These are phyloP conservation scores for Trichophyton mentagrophytes DNA, from an alignment of 2,329 filamentous ascomycete genomes.

Conservation along the genomic window DNA sequence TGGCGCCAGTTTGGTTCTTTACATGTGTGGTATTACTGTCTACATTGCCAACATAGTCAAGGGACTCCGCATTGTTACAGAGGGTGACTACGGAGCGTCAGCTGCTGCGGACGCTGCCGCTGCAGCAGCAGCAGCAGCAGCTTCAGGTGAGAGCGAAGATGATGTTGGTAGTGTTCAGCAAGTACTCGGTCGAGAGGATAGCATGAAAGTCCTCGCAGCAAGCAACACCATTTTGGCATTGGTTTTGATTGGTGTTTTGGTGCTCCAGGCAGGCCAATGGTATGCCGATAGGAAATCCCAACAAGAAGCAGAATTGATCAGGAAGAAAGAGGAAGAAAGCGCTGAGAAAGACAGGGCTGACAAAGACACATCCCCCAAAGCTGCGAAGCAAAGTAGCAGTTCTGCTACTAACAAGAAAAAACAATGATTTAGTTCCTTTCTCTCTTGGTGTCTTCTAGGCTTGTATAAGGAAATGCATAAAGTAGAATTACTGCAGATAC, in stretches of 20 bases:
- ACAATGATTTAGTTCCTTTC: conserved; percentile 14
- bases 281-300: conserved; percentile 91
- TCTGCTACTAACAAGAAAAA: conserved; percentile 19
- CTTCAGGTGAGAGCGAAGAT: conserved; percentile 20
- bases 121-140: neutral
- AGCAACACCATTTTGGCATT: conserved; percentile 94
- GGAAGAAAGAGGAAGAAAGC: conserved; percentile 41
- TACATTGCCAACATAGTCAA: conserved; percentile 96
- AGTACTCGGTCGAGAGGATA: conserved; percentile 72
- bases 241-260: conserved; percentile 78
- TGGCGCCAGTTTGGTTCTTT: conserved; percentile 57
- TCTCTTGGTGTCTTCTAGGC: neutral
- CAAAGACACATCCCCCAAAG: conserved; percentile 11
- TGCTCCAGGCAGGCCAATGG: conserved; percentile 94
- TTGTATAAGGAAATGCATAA: neutral
- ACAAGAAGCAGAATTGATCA: conserved; percentile 59
- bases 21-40: conserved; percentile 77
- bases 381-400: conserved; percentile 17
- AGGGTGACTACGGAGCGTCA: conserved; percentile 49
- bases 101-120: neutral
- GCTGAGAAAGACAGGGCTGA: conserved; percentile 15
- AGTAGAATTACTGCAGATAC: neutral
- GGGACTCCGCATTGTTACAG: conserved; percentile 71
- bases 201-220: conserved; percentile 75
- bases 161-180: conserved; percentile 45